phyloP scores from a whole-genome alignment of 768 basidiomycete species.

The Holtermannia corniformis region DNA sequence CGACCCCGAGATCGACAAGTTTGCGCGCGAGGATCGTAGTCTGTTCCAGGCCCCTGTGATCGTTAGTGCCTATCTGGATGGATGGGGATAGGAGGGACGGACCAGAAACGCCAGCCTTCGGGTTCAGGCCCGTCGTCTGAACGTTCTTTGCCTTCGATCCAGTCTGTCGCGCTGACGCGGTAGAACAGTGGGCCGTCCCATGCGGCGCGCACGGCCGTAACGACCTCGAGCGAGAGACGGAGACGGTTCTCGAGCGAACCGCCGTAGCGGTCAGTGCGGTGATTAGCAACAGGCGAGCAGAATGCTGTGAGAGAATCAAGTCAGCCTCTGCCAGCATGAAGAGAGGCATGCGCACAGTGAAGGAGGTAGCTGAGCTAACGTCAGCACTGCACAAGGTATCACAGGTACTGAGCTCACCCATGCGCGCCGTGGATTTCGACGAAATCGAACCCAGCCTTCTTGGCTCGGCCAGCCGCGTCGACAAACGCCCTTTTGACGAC shows the following conservation, averaged over 20 bases:
- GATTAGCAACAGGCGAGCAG: slow-evolving; percentile 65
- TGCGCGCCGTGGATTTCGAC: slow-evolving; percentile 63
- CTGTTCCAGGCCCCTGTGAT: slow-evolving; percentile 62
- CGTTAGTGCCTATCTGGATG: neutral
- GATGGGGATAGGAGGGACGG: neutral
- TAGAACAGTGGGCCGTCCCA: slow-evolving; percentile 69
- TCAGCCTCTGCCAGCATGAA: neutral
- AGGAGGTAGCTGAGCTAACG: slow-evolving; percentile 23
- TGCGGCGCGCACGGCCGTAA: slow-evolving; percentile 48
- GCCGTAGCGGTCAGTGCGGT: slow-evolving; percentile 61
- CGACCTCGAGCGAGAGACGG: slow-evolving; percentile 56
- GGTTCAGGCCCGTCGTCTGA: slow-evolving; percentile 40
- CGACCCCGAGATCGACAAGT: slow-evolving; percentile 56
- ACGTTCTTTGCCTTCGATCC: slow-evolving; percentile 54
- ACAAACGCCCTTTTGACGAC: slow-evolving; percentile 54
- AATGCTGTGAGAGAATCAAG: slow-evolving; percentile 43
- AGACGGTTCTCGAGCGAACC: slow-evolving; percentile 65
- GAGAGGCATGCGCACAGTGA: slow-evolving; percentile 11
- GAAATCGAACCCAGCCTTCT: slow-evolving; percentile 51
- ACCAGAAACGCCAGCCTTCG: slow-evolving; percentile 18
- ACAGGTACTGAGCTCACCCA: slow-evolving; percentile 40
- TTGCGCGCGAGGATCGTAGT: slow-evolving; percentile 53
- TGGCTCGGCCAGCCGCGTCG: slow-evolving; percentile 35
- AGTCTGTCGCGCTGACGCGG: slow-evolving; percentile 59
- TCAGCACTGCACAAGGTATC: neutral